phyloP scores from a whole-genome alignment of 441 rosid species.

The Brassica balearica region DNA sequence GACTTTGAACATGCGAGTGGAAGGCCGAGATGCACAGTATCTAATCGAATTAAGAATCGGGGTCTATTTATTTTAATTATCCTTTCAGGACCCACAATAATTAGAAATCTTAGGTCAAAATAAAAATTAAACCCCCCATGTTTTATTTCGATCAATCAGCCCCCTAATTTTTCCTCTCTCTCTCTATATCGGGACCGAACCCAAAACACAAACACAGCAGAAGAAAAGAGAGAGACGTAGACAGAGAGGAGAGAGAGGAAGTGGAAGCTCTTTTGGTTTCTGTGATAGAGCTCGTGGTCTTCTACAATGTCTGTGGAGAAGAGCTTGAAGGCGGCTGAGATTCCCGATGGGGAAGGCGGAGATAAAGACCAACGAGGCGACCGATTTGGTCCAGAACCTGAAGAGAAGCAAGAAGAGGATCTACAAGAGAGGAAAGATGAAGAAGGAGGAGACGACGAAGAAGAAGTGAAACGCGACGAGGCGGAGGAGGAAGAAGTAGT shows the following conservation, averaged over 20 bases:
- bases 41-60: background rate
- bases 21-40: background rate
- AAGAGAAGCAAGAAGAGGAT: conserved; percentile 31
- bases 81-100: background rate
- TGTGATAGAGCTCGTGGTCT: background rate
- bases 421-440: conserved; percentile 31
- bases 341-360: conserved; percentile 44
- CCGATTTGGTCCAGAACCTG: conserved; percentile 39
- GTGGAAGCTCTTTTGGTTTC: conserved; percentile 6
- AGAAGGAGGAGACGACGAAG: conserved; percentile 28
- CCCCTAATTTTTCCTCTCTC: background rate
- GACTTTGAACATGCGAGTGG: background rate
- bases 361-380: conserved; percentile 41
- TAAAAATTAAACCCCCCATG: background rate
- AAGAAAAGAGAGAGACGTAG: conserved; percentile 9
- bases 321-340: conserved; percentile 53
- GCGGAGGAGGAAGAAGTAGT: conserved; percentile 36
- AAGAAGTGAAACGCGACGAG: conserved; percentile 43
- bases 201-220: conserved; percentile 29
- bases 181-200: conserved; percentile 33
- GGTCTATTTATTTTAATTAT: background rate
- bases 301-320: conserved; percentile 72
- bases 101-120: background rate
- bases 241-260: conserved; percentile 1
- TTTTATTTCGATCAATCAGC: background rate